These are phyloP conservation scores for Pythium oligandrum DNA, from an alignment of 352 stramenopile species.

Conservation along the genomic window DNA sequence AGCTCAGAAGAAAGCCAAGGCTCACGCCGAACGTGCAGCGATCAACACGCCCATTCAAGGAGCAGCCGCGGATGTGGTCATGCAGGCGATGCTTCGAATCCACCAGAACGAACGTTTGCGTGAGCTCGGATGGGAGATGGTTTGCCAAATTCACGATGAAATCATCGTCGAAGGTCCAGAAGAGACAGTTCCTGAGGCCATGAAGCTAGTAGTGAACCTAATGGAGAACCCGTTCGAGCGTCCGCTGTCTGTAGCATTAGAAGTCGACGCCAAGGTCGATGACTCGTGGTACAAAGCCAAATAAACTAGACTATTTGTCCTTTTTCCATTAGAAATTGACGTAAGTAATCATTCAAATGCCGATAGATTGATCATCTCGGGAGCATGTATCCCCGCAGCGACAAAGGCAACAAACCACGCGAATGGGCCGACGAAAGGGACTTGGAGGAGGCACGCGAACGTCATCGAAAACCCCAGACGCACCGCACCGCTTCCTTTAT, in stretches of 20 bases:
- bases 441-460: constrained; percentile 50
- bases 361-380: constrained; percentile 60
- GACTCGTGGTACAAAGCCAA: constrained; percentile 99
- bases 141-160: constrained; percentile 99
- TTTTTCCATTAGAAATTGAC: not conserved
- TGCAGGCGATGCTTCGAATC: constrained; percentile 99
- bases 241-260: constrained; percentile 82
- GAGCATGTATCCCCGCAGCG: constrained; percentile 48
- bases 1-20: constrained; percentile 60
- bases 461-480: constrained; percentile 62
- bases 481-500: constrained; percentile 56
- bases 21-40: constrained; percentile 91
- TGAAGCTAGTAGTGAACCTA: constrained; percentile 81
- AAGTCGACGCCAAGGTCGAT: constrained; percentile 93
- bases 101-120: constrained; percentile 90
- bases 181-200: constrained; percentile 92
- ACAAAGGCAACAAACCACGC: constrained; percentile 69
- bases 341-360: no score
- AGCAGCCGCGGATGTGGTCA: constrained; percentile 97
- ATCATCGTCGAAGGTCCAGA: constrained; percentile 99
- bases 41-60: constrained; percentile 99
- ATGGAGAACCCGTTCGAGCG: constrained; percentile 98
- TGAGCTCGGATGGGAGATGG: constrained; percentile 95
- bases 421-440: constrained; percentile 61
- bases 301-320: constrained; percentile 35